Evolutionary conservation across 2,329 filamentous ascomycete genomes (phyloP).

Genomic region (Aspergillus bombycis): DNA sequence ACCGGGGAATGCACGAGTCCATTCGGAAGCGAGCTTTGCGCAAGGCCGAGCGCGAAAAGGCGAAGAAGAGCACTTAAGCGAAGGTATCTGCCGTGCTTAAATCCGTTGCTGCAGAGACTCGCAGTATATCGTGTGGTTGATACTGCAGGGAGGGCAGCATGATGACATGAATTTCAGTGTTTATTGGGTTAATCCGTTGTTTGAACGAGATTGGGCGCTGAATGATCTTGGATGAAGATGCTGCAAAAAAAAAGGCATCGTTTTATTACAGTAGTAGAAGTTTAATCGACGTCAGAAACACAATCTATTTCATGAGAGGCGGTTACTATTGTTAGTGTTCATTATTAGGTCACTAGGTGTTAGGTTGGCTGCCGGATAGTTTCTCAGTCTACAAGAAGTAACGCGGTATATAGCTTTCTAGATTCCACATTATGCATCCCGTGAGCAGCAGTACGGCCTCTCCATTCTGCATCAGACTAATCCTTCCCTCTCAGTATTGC

Average conservation of each 20-base stretch:
- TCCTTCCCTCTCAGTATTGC: neutral
- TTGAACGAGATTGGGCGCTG: neutral
- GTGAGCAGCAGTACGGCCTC: neutral
- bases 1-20: slow-evolving; percentile 74
- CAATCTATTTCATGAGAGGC: no score
- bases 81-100: neutral
- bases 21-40: slow-evolving; percentile 81
- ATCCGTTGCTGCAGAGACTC: neutral
- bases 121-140: neutral
- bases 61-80: slow-evolving; percentile 45
- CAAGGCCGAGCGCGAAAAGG: slow-evolving; percentile 82
- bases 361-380: neutral
- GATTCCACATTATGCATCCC: neutral
- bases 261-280: neutral
- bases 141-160: neutral
- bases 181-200: neutral
- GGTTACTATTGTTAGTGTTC: neutral
- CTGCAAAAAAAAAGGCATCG: neutral
- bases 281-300: neutral
- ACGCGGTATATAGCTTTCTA: neutral
- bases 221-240: neutral
- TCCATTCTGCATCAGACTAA: neutral
- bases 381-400: neutral
- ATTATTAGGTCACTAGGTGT: neutral
- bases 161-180: neutral